phyloP scores from a whole-genome alignment of 805 yeast genomes.

The Wickerhamiella azyma region DNA sequence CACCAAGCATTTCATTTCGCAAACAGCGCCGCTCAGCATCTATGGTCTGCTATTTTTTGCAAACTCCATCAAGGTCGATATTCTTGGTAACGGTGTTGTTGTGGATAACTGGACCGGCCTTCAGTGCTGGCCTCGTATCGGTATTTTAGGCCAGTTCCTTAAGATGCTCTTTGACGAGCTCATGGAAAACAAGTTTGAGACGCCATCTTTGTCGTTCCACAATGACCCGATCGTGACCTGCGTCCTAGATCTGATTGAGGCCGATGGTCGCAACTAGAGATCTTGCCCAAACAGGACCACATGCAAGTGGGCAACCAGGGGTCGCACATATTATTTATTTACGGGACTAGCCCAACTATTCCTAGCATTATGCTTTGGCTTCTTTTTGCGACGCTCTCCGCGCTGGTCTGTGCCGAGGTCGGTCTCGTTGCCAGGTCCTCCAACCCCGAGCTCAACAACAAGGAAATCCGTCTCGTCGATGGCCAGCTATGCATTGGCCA shows the following conservation, averaged over 20 bases:
- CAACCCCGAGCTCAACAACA: slow-evolving; percentile 9
- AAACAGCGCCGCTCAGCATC: slow-evolving; percentile 66
- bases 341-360: background rate
- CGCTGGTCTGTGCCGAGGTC: slow-evolving; percentile 11
- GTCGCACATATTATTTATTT: background rate
- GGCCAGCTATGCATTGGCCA: slow-evolving; percentile 12
- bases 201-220: slow-evolving; percentile 28
- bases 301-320: background rate
- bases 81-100: slow-evolving; percentile 65
- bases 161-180: slow-evolving; percentile 53
- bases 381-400: background rate
- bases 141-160: slow-evolving; percentile 63
- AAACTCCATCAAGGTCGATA: slow-evolving; percentile 39
- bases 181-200: slow-evolving; percentile 45
- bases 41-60: slow-evolving; percentile 70
- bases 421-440: slow-evolving; percentile 12
- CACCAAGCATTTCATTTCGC: slow-evolving; percentile 53
- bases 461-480: slow-evolving; percentile 13
- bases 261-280: slow-evolving; percentile 18
- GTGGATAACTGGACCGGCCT: slow-evolving; percentile 84
- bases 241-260: slow-evolving; percentile 23
- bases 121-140: slow-evolving; percentile 88
- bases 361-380: background rate
- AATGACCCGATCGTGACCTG: slow-evolving; percentile 21
- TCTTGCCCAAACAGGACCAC: background rate